Conservation (phyloP, 83 land plant genomes). For the Thuja plicata region DNA sequence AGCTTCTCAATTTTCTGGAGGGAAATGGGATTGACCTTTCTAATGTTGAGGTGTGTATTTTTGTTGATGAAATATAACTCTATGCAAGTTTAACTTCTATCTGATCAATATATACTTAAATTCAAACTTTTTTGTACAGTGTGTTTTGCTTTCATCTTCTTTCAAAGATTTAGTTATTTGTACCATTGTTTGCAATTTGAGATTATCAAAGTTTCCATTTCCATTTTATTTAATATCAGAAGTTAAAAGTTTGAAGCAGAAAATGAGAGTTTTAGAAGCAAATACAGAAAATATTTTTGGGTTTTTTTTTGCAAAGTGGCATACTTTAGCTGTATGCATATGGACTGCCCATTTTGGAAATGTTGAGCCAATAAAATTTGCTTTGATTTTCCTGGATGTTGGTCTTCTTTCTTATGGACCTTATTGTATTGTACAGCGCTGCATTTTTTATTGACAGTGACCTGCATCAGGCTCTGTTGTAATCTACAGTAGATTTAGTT, state of each 20-base stretch:
- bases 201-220: background rate
- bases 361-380: background rate
- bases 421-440: background rate
- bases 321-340: background rate
- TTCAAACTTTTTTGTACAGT: background rate
- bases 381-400: background rate
- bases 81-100: background rate
- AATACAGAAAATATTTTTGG: background rate
- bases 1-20: conserved; percentile 44
- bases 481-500: too few species aligned
- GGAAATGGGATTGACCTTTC: conserved; percentile 60
- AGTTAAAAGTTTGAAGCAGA: background rate
- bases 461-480: too few species aligned
- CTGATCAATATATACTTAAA: background rate
- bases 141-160: background rate
- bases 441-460: conserved; percentile 25
- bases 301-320: background rate
- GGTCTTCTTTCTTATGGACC: background rate
- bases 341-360: background rate
- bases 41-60: conserved; percentile 56
- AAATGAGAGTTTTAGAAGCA: background rate
- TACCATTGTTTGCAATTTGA: background rate
- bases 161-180: background rate
- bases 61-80: background rate
- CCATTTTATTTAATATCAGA: background rate